Evolutionary conservation across 139 green algal species (phyloP).

Genomic region (Chlorella vulgaris): DNA sequence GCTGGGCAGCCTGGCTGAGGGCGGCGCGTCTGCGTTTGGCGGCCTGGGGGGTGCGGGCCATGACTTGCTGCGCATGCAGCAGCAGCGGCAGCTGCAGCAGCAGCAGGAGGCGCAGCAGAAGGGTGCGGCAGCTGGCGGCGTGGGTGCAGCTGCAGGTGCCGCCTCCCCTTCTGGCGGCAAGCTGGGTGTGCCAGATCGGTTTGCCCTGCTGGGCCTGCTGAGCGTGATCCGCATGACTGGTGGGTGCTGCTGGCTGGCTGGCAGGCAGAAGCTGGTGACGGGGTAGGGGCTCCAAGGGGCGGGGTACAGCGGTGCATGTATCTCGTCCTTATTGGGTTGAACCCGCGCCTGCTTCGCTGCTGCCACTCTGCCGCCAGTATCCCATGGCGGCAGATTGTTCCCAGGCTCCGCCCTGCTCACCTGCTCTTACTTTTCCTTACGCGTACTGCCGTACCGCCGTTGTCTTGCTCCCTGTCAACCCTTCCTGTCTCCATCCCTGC

Average conservation of each 20-base stretch:
- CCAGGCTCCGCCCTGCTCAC: no score
- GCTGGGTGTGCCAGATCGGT: slow-evolving; percentile 66
- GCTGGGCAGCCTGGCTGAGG: slow-evolving; percentile 15
- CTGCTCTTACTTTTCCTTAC: no score
- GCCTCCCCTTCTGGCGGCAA: slow-evolving; percentile 17
- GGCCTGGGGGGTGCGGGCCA: not conserved
- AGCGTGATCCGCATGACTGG: slow-evolving; percentile 82
- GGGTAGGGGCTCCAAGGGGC: no score
- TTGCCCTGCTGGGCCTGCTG: slow-evolving; percentile 91
- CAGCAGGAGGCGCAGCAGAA: slow-evolving; percentile 13
- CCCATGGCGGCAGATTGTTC: no score
- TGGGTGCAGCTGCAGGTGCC: not conserved
- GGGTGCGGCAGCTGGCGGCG: not conserved
- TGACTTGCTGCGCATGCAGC: slow-evolving; percentile 20
- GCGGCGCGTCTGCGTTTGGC: not conserved
- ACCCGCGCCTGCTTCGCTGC: no score
- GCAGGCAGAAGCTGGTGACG: no score
- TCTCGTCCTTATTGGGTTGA: no score
- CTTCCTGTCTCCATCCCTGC: no score
- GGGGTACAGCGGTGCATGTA: no score
- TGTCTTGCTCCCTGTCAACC: no score
- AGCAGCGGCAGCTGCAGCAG: slow-evolving; percentile 35
- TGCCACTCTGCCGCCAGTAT: no score
- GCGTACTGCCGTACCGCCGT: no score
- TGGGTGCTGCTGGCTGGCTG: not conserved